These are phyloP conservation scores for Citrus australasica DNA, from an alignment of 345 rosid genomes.

Conservation along the genomic window DNA sequence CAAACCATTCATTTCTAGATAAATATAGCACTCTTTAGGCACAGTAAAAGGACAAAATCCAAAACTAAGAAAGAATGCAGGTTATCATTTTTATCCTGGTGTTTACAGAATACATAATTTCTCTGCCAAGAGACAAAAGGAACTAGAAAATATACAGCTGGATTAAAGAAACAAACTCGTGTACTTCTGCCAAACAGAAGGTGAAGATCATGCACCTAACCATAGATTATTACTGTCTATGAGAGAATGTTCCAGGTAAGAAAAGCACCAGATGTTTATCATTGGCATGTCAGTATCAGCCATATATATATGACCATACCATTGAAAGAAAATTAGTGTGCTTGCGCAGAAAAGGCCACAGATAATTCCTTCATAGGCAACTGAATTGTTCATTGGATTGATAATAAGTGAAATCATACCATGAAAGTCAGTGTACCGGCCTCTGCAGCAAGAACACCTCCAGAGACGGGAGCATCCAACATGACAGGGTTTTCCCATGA, in stretches of 20 bases:
- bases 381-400: slow-evolving; percentile 4
- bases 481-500: slow-evolving; percentile 63
- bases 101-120: background rate
- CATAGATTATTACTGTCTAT: background rate
- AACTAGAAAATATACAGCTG: background rate
- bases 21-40: background rate
- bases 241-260: background rate
- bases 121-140: background rate
- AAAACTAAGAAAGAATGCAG: background rate
- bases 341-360: background rate
- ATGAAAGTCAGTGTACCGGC: slow-evolving; percentile 86
- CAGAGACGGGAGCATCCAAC: slow-evolving; percentile 99
- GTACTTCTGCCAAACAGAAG: background rate
- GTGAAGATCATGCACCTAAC: background rate
- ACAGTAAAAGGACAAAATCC: background rate
- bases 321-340: background rate
- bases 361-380: background rate
- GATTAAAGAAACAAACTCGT: background rate
- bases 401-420: slow-evolving; percentile 35
- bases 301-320: background rate
- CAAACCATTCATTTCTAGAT: background rate
- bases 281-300: background rate
- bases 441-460: slow-evolving; percentile 95
- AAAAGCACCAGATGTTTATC: background rate
- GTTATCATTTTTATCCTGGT: background rate